These are phyloP conservation scores for Curvularia hawaiiensis DNA, from an alignment of 2,329 filamentous ascomycete genomes.

Conservation along the genomic window DNA sequence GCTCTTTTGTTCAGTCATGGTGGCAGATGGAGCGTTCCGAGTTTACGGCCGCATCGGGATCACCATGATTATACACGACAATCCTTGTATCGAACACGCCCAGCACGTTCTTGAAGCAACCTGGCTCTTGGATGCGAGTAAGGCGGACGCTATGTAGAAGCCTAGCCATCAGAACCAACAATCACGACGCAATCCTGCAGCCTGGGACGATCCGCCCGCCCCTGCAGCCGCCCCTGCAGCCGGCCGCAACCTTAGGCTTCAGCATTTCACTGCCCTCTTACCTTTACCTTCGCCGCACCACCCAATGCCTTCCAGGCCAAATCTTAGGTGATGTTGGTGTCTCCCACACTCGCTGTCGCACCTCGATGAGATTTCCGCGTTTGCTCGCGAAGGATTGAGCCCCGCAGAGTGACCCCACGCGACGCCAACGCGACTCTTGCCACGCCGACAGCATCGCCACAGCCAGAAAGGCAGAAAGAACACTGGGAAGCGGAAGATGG, in stretches of 20 bases:
- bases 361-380: conserved; percentile 9
- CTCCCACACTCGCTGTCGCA: conserved; percentile 8
- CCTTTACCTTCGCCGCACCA: conserved; percentile 29
- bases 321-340: conserved; percentile 35
- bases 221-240: conserved; percentile 24
- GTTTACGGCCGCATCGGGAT: conserved; percentile 23
- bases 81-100: neutral
- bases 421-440: conserved; percentile 14
- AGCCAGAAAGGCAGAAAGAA: conserved; percentile 2
- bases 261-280: conserved; percentile 10
- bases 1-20: conserved; percentile 41
- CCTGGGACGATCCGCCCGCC: conserved; percentile 18
- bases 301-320: conserved; percentile 39
- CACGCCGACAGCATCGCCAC: conserved; percentile 7
- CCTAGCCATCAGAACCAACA: neutral
- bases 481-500: conserved; percentile 24
- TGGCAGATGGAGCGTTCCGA: conserved; percentile 18
- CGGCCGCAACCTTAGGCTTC: conserved; percentile 32
- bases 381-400: conserved; percentile 14
- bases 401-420: conserved; percentile 23
- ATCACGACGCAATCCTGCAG: conserved; percentile 17
- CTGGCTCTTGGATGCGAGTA: neutral
- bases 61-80: conserved; percentile 7
- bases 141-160: conserved; percentile 4
- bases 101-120: neutral